These are phyloP conservation scores for Cordyceps fumosorosea DNA, from an alignment of 2,329 filamentous ascomycete species.

Conservation along the genomic window DNA sequence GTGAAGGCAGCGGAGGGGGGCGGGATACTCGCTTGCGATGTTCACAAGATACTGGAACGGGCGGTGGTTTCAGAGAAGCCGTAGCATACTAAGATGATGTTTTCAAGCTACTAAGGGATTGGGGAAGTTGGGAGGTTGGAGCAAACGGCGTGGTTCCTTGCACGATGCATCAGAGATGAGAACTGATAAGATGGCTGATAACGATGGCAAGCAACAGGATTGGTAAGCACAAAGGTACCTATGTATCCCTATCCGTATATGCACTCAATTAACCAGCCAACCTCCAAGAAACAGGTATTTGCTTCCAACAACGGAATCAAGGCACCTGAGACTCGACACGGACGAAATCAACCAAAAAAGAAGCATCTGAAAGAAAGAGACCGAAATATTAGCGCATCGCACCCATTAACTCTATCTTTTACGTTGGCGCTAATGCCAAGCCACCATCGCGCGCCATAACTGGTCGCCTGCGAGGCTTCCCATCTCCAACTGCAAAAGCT, in stretches of 20 bases:
- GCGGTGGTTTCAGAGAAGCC: background rate
- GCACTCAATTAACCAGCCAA: too few relatives aligned
- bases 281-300: too few relatives aligned
- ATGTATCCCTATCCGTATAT: too few relatives aligned
- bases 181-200: background rate
- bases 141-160: too few relatives aligned
- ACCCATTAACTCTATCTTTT: background rate
- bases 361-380: background rate
- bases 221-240: too few relatives aligned
- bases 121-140: too few relatives aligned
- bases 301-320: too few relatives aligned
- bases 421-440: conserved; percentile 8
- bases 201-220: too few relatives aligned
- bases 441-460: background rate
- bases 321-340: too few relatives aligned
- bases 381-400: background rate
- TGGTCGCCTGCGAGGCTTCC: background rate
- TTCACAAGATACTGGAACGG: too few relatives aligned
- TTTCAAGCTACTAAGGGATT: background rate
- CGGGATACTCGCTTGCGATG: background rate
- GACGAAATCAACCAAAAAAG: background rate
- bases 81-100: background rate
- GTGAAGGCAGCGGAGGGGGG: background rate
- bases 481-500: background rate
- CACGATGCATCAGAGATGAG: too few relatives aligned